Percentiles rank a stretch among this genome's conserved stretches.
These are phyloP conservation scores for Scenedesmus sp. DNA, from an alignment of 163 green algal genomes.

Conservation along the genomic window DNA sequence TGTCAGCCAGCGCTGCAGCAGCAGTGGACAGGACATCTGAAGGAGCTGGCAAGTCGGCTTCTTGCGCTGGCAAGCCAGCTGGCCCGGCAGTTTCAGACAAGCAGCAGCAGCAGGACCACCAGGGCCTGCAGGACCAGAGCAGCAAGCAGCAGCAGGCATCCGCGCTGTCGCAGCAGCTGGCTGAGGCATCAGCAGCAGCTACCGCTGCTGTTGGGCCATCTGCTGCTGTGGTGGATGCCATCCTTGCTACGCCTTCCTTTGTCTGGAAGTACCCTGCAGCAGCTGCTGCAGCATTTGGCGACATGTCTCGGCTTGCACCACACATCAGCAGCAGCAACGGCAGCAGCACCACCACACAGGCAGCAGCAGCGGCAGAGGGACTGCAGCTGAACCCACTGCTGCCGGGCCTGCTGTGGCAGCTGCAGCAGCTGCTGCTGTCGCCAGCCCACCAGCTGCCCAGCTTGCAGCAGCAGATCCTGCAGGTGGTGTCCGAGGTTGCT, in stretches of 20 bases:
- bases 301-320: background rate
- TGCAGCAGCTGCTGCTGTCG: constrained; percentile 31
- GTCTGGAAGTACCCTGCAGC: constrained; percentile 43
- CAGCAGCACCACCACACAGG: background rate
- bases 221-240: background rate
- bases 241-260: background rate
- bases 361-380: background rate
- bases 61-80: background rate
- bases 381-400: background rate
- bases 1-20: background rate
- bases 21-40: background rate
- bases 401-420: background rate
- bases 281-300: constrained; percentile 36
- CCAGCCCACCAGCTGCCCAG: background rate
- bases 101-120: constrained; percentile 18
- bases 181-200: background rate
- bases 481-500: constrained; percentile 15
- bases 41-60: background rate
- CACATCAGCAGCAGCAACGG: background rate
- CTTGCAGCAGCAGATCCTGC: constrained; percentile 34
- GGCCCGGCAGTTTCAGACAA: background rate
- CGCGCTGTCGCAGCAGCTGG: background rate
- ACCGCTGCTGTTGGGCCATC: background rate
- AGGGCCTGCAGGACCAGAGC: constrained; percentile 29
- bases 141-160: background rate